Evolutionary conservation across 2,329 filamentous ascomycete genomes (phyloP), one percentile per base, ranked within the genome.

Genomic region (Acarospora socialis): DNA sequence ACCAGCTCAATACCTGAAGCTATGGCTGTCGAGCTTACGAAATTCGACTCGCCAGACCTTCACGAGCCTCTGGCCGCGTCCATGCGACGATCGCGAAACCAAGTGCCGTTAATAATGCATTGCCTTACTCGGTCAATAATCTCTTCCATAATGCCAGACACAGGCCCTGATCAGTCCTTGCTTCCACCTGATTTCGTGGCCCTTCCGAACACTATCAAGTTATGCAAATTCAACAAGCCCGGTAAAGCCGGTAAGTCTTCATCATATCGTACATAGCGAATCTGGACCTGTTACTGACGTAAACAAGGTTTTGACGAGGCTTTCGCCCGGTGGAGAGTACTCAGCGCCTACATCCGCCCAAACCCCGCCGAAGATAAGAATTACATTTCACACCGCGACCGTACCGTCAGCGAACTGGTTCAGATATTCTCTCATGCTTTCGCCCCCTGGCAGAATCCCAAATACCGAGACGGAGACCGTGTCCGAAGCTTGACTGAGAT

Each of bases 21-120:
- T 7, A 13, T 24, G 4, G 14, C 34, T 13, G 15, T 28, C 7
- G 28, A 37, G 18, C 7, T 40, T 3, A 25, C 30, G 4, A 17
- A 12, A 15, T 40, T 37, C 28, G 13, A 40, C n/a, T 37, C 34
- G 4, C 31, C 34, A 6, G 26, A 21, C n/a, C 16, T 40, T 5
- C 26, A 26, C 7, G 22, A 10, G 7, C 7, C 34, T 3, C 27
- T 37, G 13, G n/a, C 28, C 3, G 7, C 23, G 12, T 24, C 34
- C 2, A 30, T 40, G 3, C 22, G 16, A 4, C 27, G 20, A 7
- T 21, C 30, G 7, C 23, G 19, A 5, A 32, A 31, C n/a, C 12
- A 13, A 7, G 10, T 18, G 2, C 16, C 13, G 4, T 7, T 40
- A 6, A 34, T 37, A 7, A 37, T 32, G 17, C 37, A 37, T 17